phyloP scores from a whole-genome alignment of 108 stramenopile genomes.

The Nitzschia putrida region DNA sequence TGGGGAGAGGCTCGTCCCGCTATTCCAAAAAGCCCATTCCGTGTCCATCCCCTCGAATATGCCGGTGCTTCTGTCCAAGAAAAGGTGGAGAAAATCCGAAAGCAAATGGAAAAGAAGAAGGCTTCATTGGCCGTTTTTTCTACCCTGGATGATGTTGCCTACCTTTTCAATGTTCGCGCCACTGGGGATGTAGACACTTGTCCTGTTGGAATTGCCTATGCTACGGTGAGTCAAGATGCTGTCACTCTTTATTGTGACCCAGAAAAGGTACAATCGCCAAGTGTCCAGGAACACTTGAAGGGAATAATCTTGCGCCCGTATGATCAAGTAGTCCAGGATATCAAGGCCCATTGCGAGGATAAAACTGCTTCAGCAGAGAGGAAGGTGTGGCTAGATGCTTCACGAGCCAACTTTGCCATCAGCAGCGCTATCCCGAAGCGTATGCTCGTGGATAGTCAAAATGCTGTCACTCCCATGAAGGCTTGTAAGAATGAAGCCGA shows the following conservation, averaged over 20 bases:
- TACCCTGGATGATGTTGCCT: conserved; percentile 95
- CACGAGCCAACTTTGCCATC: conserved; percentile 67
- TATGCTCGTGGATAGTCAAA: conserved; percentile 60
- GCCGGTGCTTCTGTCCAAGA: conserved; percentile 80
- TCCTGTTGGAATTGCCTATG: conserved; percentile 93
- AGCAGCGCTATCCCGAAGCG: conserved; percentile 61
- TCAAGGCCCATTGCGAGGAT: conserved; percentile 56
- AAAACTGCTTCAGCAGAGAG: conserved; percentile 4
- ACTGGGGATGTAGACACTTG: conserved; percentile 87
- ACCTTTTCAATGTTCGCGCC: conserved; percentile 91
- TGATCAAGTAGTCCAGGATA: conserved; percentile 58
- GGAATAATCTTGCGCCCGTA: conserved; percentile 71
- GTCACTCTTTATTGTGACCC: conserved; percentile 76
- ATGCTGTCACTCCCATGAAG: conserved; percentile 91
- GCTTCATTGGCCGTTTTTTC: conserved; percentile 86
- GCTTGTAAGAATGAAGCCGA: conserved; percentile 91
- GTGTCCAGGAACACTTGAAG: conserved; percentile 62
- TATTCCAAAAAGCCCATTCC: conserved; percentile 74
- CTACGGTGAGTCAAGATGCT: conserved; percentile 69
- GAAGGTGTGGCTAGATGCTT: conserved; percentile 75
- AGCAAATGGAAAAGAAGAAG: conserved; percentile 69
- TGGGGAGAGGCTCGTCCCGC: conserved; percentile 86
- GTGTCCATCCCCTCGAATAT: conserved; percentile 88
- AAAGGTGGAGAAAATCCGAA: conserved; percentile 78
- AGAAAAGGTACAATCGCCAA: conserved; percentile 55